phyloP scores from a whole-genome alignment of 768 basidiomycete species.

The Suillus cothurnatus region DNA sequence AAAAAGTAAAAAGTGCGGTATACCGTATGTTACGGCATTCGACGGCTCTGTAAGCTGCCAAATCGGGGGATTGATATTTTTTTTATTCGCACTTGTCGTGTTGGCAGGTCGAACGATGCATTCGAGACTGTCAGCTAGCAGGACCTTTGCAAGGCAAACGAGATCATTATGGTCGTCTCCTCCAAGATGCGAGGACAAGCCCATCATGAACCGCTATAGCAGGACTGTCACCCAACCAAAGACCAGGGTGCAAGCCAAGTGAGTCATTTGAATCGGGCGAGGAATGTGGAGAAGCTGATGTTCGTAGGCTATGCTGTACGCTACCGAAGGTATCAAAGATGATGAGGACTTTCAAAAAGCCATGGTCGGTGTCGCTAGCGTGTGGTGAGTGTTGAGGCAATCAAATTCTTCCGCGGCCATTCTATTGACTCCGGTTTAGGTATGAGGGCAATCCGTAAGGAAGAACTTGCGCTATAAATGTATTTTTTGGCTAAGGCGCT shows the following conservation, averaged over 20 bases:
- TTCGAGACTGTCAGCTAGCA: conserved; percentile 17
- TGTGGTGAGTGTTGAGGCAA: conserved; percentile 67
- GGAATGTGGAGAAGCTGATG: conserved; percentile 3
- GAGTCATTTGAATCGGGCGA: conserved; percentile 10
- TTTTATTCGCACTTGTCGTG: conserved; percentile 11
- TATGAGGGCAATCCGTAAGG: conserved; percentile 98
- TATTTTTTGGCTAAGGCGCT: conserved; percentile 3
- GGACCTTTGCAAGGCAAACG: conserved; percentile 20
- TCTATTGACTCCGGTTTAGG: conserved; percentile 48
- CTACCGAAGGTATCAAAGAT: conserved; percentile 85
- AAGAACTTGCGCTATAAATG: not conserved
- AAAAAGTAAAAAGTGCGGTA: not conserved
- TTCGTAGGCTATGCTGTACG: conserved; percentile 93
- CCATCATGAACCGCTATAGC: conserved; percentile 71
- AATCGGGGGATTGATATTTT: conserved; percentile 1
- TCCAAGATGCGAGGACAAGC: conserved; percentile 41
- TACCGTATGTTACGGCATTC: conserved; percentile 11
- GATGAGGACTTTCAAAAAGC: conserved; percentile 92
- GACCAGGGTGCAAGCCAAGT: conserved; percentile 96
- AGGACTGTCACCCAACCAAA: conserved; percentile 83
- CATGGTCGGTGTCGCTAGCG: conserved; percentile 96
- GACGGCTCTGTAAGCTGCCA: not conserved
- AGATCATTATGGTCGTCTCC: conserved; percentile 42
- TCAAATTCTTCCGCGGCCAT: conserved; percentile 12
- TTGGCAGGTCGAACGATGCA: conserved; percentile 19